Evolutionary conservation across 1,284 basidiomycete genomes (phyloP).

Genomic region (Pascua sp.): DNA sequence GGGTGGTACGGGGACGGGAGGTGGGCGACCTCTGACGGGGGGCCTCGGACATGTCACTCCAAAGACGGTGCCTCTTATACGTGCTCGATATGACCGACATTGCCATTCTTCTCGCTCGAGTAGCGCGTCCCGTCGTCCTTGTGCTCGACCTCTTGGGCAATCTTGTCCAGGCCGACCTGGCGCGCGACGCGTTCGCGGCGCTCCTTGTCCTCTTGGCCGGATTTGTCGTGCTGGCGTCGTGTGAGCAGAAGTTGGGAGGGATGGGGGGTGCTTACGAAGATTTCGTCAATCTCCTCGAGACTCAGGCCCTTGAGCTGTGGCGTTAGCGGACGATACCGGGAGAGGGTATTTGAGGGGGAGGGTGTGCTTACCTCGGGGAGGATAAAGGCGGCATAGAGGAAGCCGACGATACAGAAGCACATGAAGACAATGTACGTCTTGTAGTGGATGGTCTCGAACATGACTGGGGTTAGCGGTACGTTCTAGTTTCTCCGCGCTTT

Average conservation of each 20-base stretch:
- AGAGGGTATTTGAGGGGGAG: no score
- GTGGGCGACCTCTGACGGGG: no score
- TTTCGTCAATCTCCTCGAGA: slow-evolving; percentile 41
- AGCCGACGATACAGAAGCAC: slow-evolving; percentile 44
- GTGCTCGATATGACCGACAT: no score
- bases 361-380: slow-evolving; percentile 26
- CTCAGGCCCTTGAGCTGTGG: slow-evolving; percentile 32
- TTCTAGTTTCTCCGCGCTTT: no score
- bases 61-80: no score
- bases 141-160: slow-evolving; percentile 38
- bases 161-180: slow-evolving; percentile 49
- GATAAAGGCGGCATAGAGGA: slow-evolving; percentile 40
- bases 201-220: slow-evolving; percentile 40
- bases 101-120: no score
- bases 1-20: no score
- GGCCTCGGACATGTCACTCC: no score
- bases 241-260: not conserved
- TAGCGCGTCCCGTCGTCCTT: slow-evolving; percentile 19
- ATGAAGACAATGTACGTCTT: slow-evolving; percentile 48
- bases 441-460: slow-evolving; percentile 41
- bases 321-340: not conserved
- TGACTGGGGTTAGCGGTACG: slow-evolving; percentile 30
- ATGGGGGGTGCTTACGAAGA: slow-evolving; percentile 22
- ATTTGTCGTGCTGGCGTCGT: slow-evolving; percentile 24
- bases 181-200: slow-evolving; percentile 43